These are phyloP conservation scores for Colletotrichum sp. DNA, from an alignment of 2,329 filamentous ascomycete species.

Conservation along the genomic window DNA sequence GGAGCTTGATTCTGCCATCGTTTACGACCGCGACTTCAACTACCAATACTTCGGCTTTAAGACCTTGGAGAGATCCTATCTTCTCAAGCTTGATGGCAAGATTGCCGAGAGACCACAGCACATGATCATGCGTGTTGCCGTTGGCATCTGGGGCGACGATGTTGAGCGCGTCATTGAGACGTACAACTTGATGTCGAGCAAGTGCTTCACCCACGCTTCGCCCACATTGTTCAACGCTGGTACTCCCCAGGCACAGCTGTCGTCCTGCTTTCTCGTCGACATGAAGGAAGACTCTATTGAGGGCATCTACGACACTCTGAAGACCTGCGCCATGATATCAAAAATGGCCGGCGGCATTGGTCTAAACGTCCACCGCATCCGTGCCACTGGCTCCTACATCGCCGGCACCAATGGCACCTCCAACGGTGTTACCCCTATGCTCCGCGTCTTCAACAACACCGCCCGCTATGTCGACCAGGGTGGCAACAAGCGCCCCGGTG, in stretches of 20 bases:
- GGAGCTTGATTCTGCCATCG: constrained; percentile 97
- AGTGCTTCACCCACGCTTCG: constrained; percentile 98
- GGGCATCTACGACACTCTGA: constrained; percentile 98
- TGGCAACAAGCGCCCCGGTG: constrained; percentile 98
- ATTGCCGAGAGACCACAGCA: constrained; percentile 97
- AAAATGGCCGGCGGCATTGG: constrained; percentile 99
- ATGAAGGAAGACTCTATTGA: constrained; percentile 99
- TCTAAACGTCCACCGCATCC: constrained; percentile 94
- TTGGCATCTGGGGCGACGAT: constrained; percentile 94
- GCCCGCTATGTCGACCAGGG: constrained; percentile 98
- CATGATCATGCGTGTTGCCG: constrained; percentile 99
- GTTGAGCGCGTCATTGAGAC: constrained; percentile 96
- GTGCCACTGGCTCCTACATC: constrained; percentile 97
- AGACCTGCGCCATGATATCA: constrained; percentile 99
- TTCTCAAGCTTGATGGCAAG: constrained; percentile 93
- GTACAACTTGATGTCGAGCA: constrained; percentile 98
- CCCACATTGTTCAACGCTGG: constrained; percentile 98
- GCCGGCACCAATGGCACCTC: constrained; percentile 97
- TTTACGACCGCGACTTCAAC: constrained; percentile 99
- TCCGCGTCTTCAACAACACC: constrained; percentile 99
- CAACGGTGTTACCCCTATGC: constrained; percentile 97
- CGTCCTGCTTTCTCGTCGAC: constrained; percentile 98
- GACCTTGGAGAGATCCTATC: constrained; percentile 96
- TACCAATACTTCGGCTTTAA: constrained; percentile 99
- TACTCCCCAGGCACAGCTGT: constrained; percentile 91